Evolutionary conservation across 345 rosid genomes (phyloP).

Genomic region (Noccaea bulbosa): DNA sequence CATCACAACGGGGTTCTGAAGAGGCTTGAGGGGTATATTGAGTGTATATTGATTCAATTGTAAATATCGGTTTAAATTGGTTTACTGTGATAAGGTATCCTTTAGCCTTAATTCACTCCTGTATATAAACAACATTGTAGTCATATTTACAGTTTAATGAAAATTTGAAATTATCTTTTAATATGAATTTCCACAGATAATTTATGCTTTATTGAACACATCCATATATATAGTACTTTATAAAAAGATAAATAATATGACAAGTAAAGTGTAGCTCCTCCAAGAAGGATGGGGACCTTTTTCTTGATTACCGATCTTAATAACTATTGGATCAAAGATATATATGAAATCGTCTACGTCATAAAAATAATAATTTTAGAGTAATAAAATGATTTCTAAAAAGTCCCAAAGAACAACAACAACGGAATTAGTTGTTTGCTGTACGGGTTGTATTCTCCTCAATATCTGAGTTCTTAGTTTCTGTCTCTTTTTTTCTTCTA

Average conservation of each 20-base stretch:
- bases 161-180: too few species aligned
- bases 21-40: too few species aligned
- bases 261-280: slow-evolving; percentile 29
- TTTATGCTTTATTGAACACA: neutral
- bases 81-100: too few species aligned
- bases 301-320: slow-evolving; percentile 36
- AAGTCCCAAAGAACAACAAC: slow-evolving; percentile 16
- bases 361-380: neutral
- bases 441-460: slow-evolving; percentile 26
- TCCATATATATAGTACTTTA: neutral
- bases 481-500: slow-evolving; percentile 1
- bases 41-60: too few species aligned
- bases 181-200: too few species aligned
- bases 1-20: too few species aligned
- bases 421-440: slow-evolving; percentile 20
- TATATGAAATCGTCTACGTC: neutral
- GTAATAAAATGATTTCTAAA: neutral
- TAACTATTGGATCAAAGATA: slow-evolving; percentile 28
- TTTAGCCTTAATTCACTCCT: too few species aligned
- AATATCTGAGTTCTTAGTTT: slow-evolving; percentile 31
- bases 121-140: too few species aligned
- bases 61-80: too few species aligned
- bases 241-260: slow-evolving; percentile 11
- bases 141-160: too few species aligned
- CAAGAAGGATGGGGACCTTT: slow-evolving; percentile 37